Base-by-base conservation (phyloP, 1,139 yeast species). In the Geotrichum klebahnii region DNA sequence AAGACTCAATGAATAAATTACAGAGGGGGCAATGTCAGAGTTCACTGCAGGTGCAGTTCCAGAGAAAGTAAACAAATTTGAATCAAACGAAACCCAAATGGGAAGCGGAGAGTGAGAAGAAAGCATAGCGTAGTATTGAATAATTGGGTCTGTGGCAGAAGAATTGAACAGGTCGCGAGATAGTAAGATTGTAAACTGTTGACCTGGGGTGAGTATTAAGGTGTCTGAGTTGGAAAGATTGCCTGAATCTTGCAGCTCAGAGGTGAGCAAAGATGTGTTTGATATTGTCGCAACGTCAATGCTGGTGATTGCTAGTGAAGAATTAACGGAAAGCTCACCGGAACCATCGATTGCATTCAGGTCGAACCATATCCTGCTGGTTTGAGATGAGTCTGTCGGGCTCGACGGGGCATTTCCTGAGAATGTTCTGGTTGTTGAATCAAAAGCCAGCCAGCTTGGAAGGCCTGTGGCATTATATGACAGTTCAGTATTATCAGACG, bases 41-140 rank as follows among this genome's bases (percentile, higher is more conserved):
- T 85, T 83, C 28, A 86, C 87, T 6, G 84, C 72, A 3, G 99
- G 99, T 0, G 96, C 92, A 1, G 82, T 81, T 36, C 99, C 99
- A 36, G 80, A 74, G 65, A 89, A 90, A n/a, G 84, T 76, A 55
- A 86, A 68, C 3, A 67, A 54, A 49, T 71, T 73, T 37, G 73
- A 70, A 8, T 81, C 65, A 63, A 90, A 92, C 51, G 69, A 66
- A 48, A 89, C 71, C 98, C 98, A 92, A 61, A 79, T 82, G 23
- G 99, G 98, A 49, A 92, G 74, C 1, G 98, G 94, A 1, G 96
- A 78, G 63, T 92, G 79, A 63, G 87, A 87, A 19, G 75, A 71
- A 17, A 92, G 80, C 56, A 86, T 77, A n/a, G 96, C 96, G 61
- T 86, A 85, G 68, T 84, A 88, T n/a, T 83, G 82, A 20, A 76